Evolutionary conservation across 2,329 filamentous ascomycete genomes (phyloP).

Genomic region (Aspergillus sp.): DNA sequence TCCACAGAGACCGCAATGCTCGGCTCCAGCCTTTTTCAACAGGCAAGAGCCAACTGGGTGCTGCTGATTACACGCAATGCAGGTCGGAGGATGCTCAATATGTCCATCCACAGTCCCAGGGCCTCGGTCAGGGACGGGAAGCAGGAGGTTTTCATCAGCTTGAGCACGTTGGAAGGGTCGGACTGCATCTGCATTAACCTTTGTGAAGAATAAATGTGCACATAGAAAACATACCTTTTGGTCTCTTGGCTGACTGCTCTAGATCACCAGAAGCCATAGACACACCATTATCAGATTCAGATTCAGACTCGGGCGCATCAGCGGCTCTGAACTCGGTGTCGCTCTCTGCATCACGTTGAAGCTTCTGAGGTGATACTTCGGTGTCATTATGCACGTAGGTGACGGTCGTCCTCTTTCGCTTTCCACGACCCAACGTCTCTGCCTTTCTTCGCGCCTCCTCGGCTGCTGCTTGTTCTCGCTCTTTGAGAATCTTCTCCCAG

Average conservation of each 20-base stretch:
- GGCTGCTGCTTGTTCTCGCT: slow-evolving; percentile 76
- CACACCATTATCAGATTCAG: slow-evolving; percentile 10
- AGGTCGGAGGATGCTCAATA: slow-evolving; percentile 29
- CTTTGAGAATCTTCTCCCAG: slow-evolving; percentile 86
- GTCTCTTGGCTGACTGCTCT: slow-evolving; percentile 20
- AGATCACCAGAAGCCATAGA: slow-evolving; percentile 6
- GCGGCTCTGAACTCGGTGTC: slow-evolving; percentile 32
- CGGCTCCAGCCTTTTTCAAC: slow-evolving; percentile 57
- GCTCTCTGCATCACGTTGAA: slow-evolving; percentile 17
- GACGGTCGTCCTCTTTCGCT: slow-evolving; percentile 63
- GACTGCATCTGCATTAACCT: slow-evolving; percentile 21
- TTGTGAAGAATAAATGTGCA: background rate
- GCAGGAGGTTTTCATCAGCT: slow-evolving; percentile 8
- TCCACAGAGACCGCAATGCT: slow-evolving; percentile 64
- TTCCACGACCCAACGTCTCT: slow-evolving; percentile 81
- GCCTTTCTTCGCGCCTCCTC: slow-evolving; percentile 65
- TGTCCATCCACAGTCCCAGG: slow-evolving; percentile 18
- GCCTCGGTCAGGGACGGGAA: background rate
- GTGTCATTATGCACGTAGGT: slow-evolving; percentile 23
- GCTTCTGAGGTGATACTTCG: slow-evolving; percentile 17
- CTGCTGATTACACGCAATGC: slow-evolving; percentile 52
- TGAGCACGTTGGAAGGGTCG: slow-evolving; percentile 40
- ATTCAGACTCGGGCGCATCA: slow-evolving; percentile 26
- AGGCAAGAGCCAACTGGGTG: slow-evolving; percentile 61
- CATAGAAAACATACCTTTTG: slow-evolving; percentile 19